These are phyloP conservation scores for Chrysoporthe deuterocubensis DNA, from an alignment of 2,329 filamentous ascomycete genomes.

Conservation along the genomic window DNA sequence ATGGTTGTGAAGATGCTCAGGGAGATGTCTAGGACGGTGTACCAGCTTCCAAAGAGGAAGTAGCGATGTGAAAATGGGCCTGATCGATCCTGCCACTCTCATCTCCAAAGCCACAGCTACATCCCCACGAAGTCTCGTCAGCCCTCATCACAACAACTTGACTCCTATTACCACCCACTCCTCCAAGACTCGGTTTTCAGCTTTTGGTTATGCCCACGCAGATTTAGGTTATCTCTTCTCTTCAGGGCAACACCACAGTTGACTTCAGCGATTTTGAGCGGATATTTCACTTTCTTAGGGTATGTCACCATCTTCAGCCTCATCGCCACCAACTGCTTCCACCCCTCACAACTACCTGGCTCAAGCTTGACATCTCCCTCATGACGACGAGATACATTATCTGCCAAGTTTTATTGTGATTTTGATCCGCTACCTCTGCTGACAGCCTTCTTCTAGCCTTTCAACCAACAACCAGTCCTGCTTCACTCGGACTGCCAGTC, in stretches of 20 bases:
- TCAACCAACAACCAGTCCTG: not conserved
- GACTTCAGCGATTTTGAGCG: constrained; percentile 26
- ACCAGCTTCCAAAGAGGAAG: not conserved
- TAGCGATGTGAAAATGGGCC: no score
- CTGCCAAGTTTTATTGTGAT: no score
- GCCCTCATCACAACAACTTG: constrained; percentile 6
- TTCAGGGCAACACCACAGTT: constrained; percentile 18
- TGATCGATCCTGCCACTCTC: not conserved
- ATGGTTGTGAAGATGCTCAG: not conserved
- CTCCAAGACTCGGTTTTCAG: constrained; percentile 11
- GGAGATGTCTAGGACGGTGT: not conserved
- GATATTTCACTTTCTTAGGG: constrained; percentile 22
- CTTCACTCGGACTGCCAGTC: not conserved
- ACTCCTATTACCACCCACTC: not conserved
- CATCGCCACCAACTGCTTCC: not conserved
- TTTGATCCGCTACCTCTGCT: not conserved
- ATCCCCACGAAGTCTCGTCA: not conserved
- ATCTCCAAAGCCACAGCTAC: not conserved
- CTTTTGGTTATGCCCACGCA: constrained; percentile 29
- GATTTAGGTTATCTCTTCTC: constrained; percentile 28
- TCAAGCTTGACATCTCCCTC: not conserved
- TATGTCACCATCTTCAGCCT: constrained; percentile 1
- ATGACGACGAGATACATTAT: no score
- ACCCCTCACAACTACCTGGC: no score
- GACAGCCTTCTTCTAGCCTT: not conserved